Evolutionary conservation across 441 rosid species (phyloP), one percentile per base, ranked within the genome.

Genomic region (Jatropha multifida): DNA sequence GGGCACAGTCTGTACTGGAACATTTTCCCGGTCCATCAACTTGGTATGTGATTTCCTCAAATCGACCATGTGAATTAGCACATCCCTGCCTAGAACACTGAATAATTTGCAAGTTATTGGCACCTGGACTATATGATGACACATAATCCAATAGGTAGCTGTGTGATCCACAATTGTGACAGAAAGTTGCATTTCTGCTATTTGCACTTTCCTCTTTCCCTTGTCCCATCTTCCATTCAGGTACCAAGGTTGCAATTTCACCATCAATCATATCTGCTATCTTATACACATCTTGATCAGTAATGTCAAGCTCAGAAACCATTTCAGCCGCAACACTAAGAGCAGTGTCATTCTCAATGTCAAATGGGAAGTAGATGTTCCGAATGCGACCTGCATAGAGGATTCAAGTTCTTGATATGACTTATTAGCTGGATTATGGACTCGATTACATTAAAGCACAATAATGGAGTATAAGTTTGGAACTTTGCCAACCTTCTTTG

Each of bases 191-290:
- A 79, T 64, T 56, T 18, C 74, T 59, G 37, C 59, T 60, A 27
- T 74, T 60, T 40, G 80, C 69, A 44, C 37, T 76, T 77, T 82
- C 86, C 61, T 83, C 88, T 15, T 81, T 72, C 14, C 64, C 77
- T 0, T 52, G 66, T 41, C 82, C 84, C 26, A 76, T 79, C 69
- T 83, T 90, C 98, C 98, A 90, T 18, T 85, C 86, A 1, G 98
- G 97, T 0, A 92, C 92, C 62, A 96, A 81, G 63, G 84, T 76
- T 63, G 93, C 78, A 49, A 96, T 87, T 83, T 94, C 97, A n/a
- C 84, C 82, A 71, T 94, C 99, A 40, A 96, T 96, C 91, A 92
- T 94, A 55, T 92, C 94, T 18, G 98, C 94, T 79, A 96, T 94
- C 81, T 85, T 90, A 18, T 73, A 77, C 46, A 88, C 94, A 70